Conservation (phyloP, 306 rosid genomes). For the Lotus japonicus region DNA sequence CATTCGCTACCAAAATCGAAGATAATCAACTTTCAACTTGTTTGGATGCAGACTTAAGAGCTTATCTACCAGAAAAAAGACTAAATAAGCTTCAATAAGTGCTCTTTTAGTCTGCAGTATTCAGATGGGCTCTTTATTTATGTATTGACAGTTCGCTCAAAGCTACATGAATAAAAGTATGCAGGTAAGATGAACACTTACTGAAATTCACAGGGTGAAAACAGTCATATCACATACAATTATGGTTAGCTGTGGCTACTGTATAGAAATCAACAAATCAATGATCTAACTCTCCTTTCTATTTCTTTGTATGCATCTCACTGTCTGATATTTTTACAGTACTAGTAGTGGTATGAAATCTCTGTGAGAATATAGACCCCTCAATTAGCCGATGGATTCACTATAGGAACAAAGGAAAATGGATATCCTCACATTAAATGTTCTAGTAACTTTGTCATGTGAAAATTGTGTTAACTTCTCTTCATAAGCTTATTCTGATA, state of each 20-base stretch:
- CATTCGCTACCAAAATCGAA: too few species aligned
- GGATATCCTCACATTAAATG: not conserved
- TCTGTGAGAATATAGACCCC: not conserved
- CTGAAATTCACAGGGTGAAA: slow-evolving; percentile 11
- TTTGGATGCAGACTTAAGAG: too few species aligned
- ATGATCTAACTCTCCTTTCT: not conserved
- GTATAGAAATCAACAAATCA: not conserved
- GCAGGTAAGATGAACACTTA: not conserved
- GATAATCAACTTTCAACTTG: not conserved
- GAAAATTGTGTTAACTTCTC: not conserved
- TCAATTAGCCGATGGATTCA: not conserved
- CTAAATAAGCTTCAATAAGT: too few species aligned
- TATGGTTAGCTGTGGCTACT: not conserved
- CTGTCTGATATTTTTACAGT: not conserved
- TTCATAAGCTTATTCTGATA: not conserved
- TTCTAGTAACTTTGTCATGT: not conserved
- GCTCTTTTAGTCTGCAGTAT: too few species aligned
- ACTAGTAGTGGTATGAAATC: not conserved
- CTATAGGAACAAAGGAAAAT: not conserved
- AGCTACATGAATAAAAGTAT: not conserved
- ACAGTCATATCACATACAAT: not conserved
- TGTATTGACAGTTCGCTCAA: not conserved
- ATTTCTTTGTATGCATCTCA: not conserved
- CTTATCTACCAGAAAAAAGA: too few species aligned
- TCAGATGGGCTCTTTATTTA: not conserved